These are phyloP conservation scores for Pelargonium nanum DNA, from an alignment of 345 rosid genomes.

Conservation along the genomic window DNA sequence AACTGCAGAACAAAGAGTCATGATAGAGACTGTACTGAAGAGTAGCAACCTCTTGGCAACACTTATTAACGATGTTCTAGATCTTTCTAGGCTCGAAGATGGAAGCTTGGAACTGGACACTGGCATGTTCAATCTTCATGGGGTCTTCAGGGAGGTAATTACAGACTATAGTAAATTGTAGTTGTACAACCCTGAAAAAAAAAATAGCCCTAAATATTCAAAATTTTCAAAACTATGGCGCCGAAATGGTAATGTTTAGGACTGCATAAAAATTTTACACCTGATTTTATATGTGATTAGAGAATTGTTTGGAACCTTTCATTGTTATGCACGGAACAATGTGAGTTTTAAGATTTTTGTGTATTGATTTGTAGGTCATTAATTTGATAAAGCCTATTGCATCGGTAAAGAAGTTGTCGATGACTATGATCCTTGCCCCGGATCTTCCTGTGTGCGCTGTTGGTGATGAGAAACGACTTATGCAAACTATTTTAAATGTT, in stretches of 20 bases:
- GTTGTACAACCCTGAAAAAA: too few relatives aligned
- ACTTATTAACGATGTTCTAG: constrained; percentile 79
- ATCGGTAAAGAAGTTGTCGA: constrained; percentile 58
- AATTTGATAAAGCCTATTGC: constrained; percentile 73
- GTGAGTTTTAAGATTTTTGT: too few relatives aligned
- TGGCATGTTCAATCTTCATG: constrained; percentile 56
- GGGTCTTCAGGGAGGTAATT: constrained; percentile 58
- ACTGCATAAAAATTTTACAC: too few relatives aligned
- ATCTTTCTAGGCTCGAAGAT: constrained; percentile 88
- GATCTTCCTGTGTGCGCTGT: constrained; percentile 67
- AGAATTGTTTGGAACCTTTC: too few relatives aligned
- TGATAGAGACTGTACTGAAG: constrained; percentile 80
- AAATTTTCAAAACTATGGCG: too few relatives aligned
- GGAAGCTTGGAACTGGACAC: constrained; percentile 68
- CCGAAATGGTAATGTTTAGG: too few relatives aligned
- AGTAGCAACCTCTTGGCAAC: constrained; percentile 86
- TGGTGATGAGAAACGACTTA: constrained; percentile 84
- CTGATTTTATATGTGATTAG: too few relatives aligned
- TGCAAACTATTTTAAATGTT: constrained; percentile 71
- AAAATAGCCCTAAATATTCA: too few relatives aligned
- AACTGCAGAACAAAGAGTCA: constrained; percentile 69
- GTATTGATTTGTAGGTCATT: constrained; percentile 38
- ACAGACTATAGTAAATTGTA: neutral
- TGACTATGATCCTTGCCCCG: constrained; percentile 49
- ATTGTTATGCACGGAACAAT: too few relatives aligned